These are phyloP conservation scores for Rosa multiflora DNA, from an alignment of 306 rosid species.

Conservation along the genomic window DNA sequence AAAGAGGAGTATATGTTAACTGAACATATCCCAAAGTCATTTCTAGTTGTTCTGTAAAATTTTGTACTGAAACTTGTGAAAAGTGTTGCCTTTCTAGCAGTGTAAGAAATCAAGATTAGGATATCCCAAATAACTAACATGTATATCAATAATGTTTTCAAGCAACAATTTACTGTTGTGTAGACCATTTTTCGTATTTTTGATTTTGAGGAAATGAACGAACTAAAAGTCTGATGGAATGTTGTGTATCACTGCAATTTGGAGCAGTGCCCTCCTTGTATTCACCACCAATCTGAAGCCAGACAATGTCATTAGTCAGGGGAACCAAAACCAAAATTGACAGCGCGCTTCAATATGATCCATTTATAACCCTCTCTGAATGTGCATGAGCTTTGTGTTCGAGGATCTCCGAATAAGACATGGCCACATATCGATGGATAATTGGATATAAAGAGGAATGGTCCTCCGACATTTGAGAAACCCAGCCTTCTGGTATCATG, in stretches of 20 bases:
- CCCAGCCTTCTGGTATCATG: no score
- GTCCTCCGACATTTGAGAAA: neutral
- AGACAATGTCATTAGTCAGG: no score
- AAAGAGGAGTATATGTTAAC: neutral
- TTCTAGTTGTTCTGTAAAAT: slow-evolving; percentile 33
- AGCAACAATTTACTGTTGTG: slow-evolving; percentile 2
- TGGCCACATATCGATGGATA: neutral
- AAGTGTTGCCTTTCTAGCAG: slow-evolving; percentile 27
- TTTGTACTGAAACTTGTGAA: slow-evolving; percentile 28
- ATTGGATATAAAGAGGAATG: neutral
- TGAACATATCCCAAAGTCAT: slow-evolving; percentile 24
- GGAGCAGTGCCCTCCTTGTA: neutral
- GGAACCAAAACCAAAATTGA: no score
- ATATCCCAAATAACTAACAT: slow-evolving; percentile 25
- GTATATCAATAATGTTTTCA: slow-evolving; percentile 28
- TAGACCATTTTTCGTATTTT: neutral
- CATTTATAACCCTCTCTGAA: no score
- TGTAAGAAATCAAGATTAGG: slow-evolving; percentile 35
- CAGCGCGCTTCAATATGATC: no score
- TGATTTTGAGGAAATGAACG: neutral
- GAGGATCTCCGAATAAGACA: no score
- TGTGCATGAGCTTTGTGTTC: no score
- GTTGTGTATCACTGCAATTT: neutral
- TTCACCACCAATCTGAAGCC: neutral
- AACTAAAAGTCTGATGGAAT: neutral